A percentile compares a stretch with the other conserved stretches of the same genome.
Evolutionary conservation across 2,329 filamentous ascomycete genomes (phyloP).

Genomic region (Neofusicoccum ribis): DNA sequence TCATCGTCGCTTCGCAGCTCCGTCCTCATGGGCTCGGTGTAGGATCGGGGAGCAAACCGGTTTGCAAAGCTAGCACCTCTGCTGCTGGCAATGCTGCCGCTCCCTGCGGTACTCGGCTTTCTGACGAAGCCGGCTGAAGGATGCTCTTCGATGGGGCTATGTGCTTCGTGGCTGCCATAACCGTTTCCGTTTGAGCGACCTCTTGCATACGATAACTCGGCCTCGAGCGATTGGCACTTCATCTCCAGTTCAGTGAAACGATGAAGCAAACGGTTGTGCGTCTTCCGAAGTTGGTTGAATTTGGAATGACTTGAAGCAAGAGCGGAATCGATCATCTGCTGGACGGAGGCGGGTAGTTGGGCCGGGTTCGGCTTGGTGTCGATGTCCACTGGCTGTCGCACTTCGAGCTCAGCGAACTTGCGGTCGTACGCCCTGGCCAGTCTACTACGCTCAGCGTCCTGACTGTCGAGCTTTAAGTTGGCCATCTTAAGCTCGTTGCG

Average conservation of each 20-base stretch:
- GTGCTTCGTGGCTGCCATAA: constrained; percentile 6
- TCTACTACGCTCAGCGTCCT: constrained; percentile 53
- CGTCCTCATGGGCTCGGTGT: constrained; percentile 20
- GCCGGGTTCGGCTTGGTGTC: constrained; percentile 29
- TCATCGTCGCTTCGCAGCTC: constrained; percentile 9
- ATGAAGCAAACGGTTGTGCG: constrained; percentile 52
- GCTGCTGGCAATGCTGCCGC: constrained; percentile 23
- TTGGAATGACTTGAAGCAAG: constrained; percentile 50
- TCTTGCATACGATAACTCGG: constrained; percentile 24
- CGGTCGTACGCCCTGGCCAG: constrained; percentile 49
- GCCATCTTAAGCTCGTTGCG: constrained; percentile 61
- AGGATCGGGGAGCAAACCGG: constrained; percentile 30
- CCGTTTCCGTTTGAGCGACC: constrained; percentile 14
- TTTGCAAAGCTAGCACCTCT: constrained; percentile 19
- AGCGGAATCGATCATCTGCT: constrained; percentile 51
- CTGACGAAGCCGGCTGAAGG: constrained; percentile 22
- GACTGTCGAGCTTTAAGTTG: constrained; percentile 57
- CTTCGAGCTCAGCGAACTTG: constrained; percentile 46
- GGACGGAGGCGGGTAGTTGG: constrained; percentile 41
- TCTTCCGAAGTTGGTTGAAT: constrained; percentile 52
- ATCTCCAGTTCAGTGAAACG: constrained; percentile 54
- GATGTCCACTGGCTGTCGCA: constrained; percentile 18
- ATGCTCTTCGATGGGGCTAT: constrained; percentile 18
- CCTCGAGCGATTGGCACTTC: constrained; percentile 44
- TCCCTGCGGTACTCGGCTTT: constrained; percentile 31